Conservation (phyloP, 441 rosid species). For the Aleurites moluccanus region DNA sequence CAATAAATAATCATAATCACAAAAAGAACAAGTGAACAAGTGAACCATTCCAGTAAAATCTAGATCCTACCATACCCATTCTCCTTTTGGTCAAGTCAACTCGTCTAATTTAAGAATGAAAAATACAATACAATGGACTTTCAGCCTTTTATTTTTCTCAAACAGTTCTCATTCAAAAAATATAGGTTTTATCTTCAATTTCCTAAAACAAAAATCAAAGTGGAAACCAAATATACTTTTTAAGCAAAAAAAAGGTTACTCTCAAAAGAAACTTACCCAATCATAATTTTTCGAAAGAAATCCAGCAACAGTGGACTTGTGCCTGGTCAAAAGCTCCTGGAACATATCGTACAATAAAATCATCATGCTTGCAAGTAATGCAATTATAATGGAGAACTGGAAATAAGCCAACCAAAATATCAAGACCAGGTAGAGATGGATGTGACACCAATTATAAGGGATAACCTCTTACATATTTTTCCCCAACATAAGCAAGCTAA, state of each 20-base stretch:
- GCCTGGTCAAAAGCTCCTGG: constrained; percentile 93
- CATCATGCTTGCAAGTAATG: background rate
- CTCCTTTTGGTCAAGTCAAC: background rate
- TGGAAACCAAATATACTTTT: background rate
- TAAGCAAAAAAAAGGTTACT: background rate
- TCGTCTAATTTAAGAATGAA: background rate
- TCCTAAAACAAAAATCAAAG: background rate
- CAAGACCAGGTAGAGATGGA: background rate
- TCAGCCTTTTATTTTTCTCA: background rate
- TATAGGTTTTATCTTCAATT: background rate
- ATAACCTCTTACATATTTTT: background rate
- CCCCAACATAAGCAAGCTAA: background rate
- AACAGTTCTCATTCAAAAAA: background rate
- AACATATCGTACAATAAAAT: constrained; percentile 14
- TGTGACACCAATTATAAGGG: background rate
- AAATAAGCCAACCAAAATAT: background rate
- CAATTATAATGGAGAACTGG: background rate
- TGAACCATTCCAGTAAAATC: background rate
- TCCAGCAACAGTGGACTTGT: constrained; percentile 94
- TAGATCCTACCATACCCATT: background rate
- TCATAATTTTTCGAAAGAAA: constrained; percentile 90
- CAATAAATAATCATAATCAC: too few relatives aligned
- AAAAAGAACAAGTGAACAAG: too few relatives aligned
- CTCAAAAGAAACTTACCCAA: constrained; percentile 52
- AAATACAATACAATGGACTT: background rate